Evolutionary conservation across 208 protist species (phyloP).

Genomic region (Naegleria lovaniensis): DNA sequence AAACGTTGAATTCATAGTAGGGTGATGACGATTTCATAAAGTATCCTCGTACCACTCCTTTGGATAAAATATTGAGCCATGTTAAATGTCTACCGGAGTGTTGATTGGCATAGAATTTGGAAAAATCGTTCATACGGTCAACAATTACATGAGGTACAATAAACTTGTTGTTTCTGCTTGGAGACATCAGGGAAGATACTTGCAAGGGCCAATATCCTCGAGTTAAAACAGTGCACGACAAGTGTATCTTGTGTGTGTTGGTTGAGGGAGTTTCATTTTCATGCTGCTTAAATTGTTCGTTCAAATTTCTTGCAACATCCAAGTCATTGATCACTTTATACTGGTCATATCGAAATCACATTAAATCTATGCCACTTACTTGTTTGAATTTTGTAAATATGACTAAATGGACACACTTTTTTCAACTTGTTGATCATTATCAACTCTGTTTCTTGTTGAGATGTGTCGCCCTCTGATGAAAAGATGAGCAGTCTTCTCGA

Average conservation of each 20-base stretch:
- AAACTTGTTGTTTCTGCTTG: not conserved
- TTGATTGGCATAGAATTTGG: not conserved
- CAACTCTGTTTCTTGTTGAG: not conserved
- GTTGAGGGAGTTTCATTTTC: not conserved
- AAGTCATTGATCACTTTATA: not conserved
- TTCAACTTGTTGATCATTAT: not conserved
- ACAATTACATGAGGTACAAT: not conserved
- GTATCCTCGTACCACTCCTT: not conserved
- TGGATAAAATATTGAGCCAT: not conserved
- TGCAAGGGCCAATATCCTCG: not conserved
- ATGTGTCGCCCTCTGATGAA: not conserved
- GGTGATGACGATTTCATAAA: not conserved
- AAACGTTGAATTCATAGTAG: not conserved
- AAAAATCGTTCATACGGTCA: not conserved
- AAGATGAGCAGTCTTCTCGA: slow-evolving; percentile 60
- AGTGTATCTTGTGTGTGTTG: not conserved
- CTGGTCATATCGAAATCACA: too few species aligned
- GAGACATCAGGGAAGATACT: not conserved
- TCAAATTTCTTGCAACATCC: not conserved
- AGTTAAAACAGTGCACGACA: not conserved
- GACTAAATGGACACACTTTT: not conserved
- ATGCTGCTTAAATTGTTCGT: not conserved
- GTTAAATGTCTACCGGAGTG: not conserved
- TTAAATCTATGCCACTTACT: too few species aligned
- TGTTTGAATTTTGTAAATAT: not conserved